phyloP scores from a whole-genome alignment of 2,329 filamentous ascomycete genomes.

The Cylindrodendrum hubeiense region DNA sequence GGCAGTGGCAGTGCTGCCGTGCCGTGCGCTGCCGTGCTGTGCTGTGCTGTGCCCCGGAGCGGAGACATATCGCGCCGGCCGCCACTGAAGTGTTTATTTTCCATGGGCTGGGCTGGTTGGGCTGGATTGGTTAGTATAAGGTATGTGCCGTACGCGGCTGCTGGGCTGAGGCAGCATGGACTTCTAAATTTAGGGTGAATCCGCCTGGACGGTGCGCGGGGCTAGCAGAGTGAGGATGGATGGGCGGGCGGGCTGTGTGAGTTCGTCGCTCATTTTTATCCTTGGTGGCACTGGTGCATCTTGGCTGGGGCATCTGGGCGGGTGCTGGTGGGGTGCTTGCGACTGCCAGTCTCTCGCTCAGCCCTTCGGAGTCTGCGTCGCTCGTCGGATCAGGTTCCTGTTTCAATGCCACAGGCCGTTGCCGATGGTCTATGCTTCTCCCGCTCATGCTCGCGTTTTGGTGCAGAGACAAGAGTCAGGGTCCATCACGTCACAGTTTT shows the following conservation, averaged over 20 bases:
- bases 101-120: background rate
- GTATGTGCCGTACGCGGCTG: slow-evolving; percentile 7
- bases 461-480: background rate
- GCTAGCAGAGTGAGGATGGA: slow-evolving; percentile 17
- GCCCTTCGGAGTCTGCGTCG: slow-evolving; percentile 19
- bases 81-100: background rate
- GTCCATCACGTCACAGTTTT: slow-evolving; percentile 19
- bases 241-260: slow-evolving; percentile 30
- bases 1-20: slow-evolving; percentile 25
- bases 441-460: slow-evolving; percentile 5
- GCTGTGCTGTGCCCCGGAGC: slow-evolving; percentile 12
- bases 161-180: slow-evolving; percentile 40
- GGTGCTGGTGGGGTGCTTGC: no score
- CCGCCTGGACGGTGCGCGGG: slow-evolving; percentile 23
- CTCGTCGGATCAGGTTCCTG: slow-evolving; percentile 7
- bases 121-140: background rate
- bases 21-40: no score
- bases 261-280: slow-evolving; percentile 16
- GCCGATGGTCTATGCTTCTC: slow-evolving; percentile 7
- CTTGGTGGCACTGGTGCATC: background rate
- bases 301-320: background rate
- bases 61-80: slow-evolving; percentile 26
- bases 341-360: slow-evolving; percentile 5
- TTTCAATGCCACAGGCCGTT: slow-evolving; percentile 13
- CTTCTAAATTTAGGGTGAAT: slow-evolving; percentile 43